A percentile compares a stretch with the other conserved stretches of the same genome.
These are phyloP conservation scores for Talaromyces sp. DNA, from an alignment of 2,329 filamentous ascomycete species.

Conservation along the genomic window DNA sequence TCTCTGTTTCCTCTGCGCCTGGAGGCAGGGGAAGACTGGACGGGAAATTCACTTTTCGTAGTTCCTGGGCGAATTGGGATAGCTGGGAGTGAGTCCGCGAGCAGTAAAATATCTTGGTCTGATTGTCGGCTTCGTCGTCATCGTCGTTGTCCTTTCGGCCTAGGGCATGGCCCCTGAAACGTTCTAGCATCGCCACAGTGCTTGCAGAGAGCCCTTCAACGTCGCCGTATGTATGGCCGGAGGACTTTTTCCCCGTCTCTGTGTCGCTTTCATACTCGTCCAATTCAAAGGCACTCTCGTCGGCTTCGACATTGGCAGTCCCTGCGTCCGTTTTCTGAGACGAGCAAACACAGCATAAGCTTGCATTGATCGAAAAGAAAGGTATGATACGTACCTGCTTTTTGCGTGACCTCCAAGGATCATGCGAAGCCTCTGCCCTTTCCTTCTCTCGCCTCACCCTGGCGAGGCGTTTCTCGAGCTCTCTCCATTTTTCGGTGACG, in stretches of 20 bases:
- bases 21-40: slow-evolving; percentile 54
- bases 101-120: slow-evolving; percentile 84
- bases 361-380: background rate
- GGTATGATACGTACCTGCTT: slow-evolving; percentile 29
- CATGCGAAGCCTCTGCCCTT: slow-evolving; percentile 48
- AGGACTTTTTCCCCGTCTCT: slow-evolving; percentile 35
- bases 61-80: slow-evolving; percentile 78
- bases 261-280: slow-evolving; percentile 67
- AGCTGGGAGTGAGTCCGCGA: slow-evolving; percentile 91
- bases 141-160: slow-evolving; percentile 41
- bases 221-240: slow-evolving; percentile 24
- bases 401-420: slow-evolving; percentile 45
- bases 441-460: slow-evolving; percentile 58
- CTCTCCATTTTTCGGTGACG: slow-evolving; percentile 61
- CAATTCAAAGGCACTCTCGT: slow-evolving; percentile 68
- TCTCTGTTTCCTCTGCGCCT: slow-evolving; percentile 21
- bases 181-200: slow-evolving; percentile 68
- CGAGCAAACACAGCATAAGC: background rate
- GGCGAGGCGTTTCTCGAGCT: slow-evolving; percentile 67
- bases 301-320: slow-evolving; percentile 23
- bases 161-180: slow-evolving; percentile 48
- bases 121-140: slow-evolving; percentile 56
- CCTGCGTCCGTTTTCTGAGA: slow-evolving; percentile 24
- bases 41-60: slow-evolving; percentile 72
- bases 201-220: slow-evolving; percentile 61